Percentiles rank a stretch among this genome's conserved stretches.
Conservation (phyloP, 768 basidiomycete species). For the Tricholoma furcatifolium region DNA sequence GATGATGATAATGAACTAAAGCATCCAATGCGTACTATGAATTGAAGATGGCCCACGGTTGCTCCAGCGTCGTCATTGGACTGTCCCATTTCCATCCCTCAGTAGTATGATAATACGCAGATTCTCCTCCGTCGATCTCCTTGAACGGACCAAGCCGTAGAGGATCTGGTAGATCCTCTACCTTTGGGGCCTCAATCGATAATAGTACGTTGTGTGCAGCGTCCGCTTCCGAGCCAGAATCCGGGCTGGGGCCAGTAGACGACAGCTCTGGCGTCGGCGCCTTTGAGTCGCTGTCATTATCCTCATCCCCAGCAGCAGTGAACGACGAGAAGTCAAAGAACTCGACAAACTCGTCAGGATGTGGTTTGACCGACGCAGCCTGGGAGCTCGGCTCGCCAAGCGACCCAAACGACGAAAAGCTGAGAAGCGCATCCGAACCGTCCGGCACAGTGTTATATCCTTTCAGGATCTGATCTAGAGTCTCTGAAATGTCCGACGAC, state of each 20-base stretch:
- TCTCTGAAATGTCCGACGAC: slow-evolving; percentile 53
- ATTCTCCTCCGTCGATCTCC: slow-evolving; percentile 77
- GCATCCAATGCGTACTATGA: slow-evolving; percentile 41
- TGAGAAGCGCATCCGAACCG: slow-evolving; percentile 34
- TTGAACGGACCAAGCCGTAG: slow-evolving; percentile 61
- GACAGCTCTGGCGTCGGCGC: slow-evolving; percentile 77
- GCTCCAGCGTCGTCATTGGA: slow-evolving; percentile 61
- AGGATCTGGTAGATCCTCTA: slow-evolving; percentile 52
- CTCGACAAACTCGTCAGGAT: slow-evolving; percentile 52
- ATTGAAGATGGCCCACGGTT: slow-evolving; percentile 72
- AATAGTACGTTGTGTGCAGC: slow-evolving; percentile 41
- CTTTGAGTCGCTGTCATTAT: slow-evolving; percentile 53
- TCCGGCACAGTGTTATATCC: slow-evolving; percentile 42
- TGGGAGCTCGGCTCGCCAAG: slow-evolving; percentile 30
- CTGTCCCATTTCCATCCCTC: slow-evolving; percentile 73
- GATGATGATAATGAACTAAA: slow-evolving; percentile 34
- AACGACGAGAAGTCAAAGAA: slow-evolving; percentile 72
- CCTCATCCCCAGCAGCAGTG: slow-evolving; percentile 54
- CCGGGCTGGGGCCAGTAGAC: slow-evolving; percentile 76
- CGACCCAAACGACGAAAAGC: slow-evolving; percentile 31
- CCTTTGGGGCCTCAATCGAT: slow-evolving; percentile 44
- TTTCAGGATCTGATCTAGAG: slow-evolving; percentile 63
- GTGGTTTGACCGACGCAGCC: slow-evolving; percentile 23
- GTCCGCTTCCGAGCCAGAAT: slow-evolving; percentile 67
- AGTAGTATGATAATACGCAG: slow-evolving; percentile 58